phyloP scores from a whole-genome alignment of 306 rosid species.

The Potentilla sterilis region DNA sequence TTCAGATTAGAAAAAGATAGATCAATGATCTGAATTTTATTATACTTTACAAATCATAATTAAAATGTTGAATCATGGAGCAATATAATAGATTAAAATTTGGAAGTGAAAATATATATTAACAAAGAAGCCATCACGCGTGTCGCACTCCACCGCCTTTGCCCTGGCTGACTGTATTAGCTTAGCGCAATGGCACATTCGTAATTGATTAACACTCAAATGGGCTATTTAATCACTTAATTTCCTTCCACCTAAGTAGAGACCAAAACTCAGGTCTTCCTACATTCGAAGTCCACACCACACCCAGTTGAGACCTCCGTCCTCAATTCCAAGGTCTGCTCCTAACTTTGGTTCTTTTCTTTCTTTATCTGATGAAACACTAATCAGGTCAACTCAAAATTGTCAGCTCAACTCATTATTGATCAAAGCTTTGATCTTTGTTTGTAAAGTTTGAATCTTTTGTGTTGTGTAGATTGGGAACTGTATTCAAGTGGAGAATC shows the following conservation, averaged over 20 bases:
- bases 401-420: background rate
- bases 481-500: constrained; percentile 48
- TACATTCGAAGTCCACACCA: background rate
- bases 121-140: no score
- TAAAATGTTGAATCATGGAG: no score
- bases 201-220: background rate
- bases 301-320: constrained; percentile 3
- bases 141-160: background rate
- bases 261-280: background rate
- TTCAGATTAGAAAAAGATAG: no score
- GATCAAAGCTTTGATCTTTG: background rate
- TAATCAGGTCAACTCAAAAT: background rate
- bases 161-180: background rate
- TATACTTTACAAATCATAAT: no score
- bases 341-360: background rate
- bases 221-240: background rate
- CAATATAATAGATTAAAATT: no score
- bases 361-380: background rate
- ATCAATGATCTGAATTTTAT: no score
- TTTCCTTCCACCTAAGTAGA: background rate
- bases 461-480: constrained; percentile 46
- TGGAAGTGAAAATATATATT: no score
- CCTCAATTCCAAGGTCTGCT: constrained; percentile 36
- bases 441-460: background rate
- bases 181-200: constrained; percentile 21